Base-by-base conservation (phyloP, 768 basidiomycete genomes). In the Boletus tylopilopsis region DNA sequence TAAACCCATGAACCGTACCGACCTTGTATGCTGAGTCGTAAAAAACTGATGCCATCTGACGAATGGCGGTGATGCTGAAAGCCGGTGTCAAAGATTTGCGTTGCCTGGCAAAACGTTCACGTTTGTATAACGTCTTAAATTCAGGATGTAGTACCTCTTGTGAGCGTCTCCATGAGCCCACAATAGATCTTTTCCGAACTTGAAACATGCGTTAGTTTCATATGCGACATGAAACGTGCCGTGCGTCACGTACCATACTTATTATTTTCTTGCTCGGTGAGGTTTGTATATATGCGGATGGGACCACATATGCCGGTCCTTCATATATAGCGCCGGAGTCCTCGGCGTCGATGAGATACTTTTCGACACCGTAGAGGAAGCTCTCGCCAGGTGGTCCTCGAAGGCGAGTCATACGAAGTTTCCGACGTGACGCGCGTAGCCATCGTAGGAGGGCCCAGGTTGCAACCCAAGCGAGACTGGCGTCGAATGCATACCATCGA, bases 131-230 rank as follows among this genome's bases (percentile, higher is more conserved):
- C n/a, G n/a, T 16, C 9, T 2, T 10, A 18, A 16, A 19, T 6
- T 9, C 23, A 25, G 19, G 15, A 43, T 19, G 11, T 42, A 75
- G 11, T 42, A 75, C 77, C 77, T 68, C 38, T 61, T 68, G 44
- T 80, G 79, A 51, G 66, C 67, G n/a, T 79, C 77, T 8, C 73
- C 71, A 29, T 74, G 64, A 1, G 61, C 38, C 61, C 50, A 56
- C 5, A 61, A 7, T 2, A 75, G 35, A 4, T 71, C 70, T 15
- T 56, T 63, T 1, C 73, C 71, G 7, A 41, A 15, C 51, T 60
- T 0, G 6, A 16, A 16, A 0, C 21, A 19, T 5, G n/a, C 13
- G 45, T 56, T 23, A 49, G 19, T 4, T 16, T 22, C 39, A 38
- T 21, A 19, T 15, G 50, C 6, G 4, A 3, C 11, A 3, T 15